phyloP scores from a whole-genome alignment of 352 stramenopile species.

The Pythium rishiriense region DNA sequence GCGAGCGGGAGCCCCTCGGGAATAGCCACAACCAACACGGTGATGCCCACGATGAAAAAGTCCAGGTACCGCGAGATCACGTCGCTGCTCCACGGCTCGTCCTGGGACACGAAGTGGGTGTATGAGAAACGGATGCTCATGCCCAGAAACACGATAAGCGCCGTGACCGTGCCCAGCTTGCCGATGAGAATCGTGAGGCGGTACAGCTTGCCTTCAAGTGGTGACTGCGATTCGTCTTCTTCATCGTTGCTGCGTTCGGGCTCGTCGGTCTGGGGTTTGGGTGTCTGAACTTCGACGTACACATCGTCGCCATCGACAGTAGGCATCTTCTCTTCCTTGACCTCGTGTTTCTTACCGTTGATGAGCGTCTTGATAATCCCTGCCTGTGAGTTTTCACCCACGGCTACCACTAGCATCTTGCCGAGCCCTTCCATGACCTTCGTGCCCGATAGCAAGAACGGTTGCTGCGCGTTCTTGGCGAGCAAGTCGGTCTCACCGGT shows the following conservation, averaged over 20 bases:
- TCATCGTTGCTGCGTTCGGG: conserved; percentile 34
- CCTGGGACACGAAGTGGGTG: conserved; percentile 39
- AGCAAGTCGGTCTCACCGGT: conserved; percentile 92
- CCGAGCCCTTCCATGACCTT: conserved; percentile 92
- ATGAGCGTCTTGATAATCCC: conserved; percentile 92
- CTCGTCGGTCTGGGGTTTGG: conserved; percentile 86
- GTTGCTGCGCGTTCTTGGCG: conserved; percentile 79
- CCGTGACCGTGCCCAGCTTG: conserved; percentile 73
- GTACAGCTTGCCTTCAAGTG: conserved; percentile 85
- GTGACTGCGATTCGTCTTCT: conserved; percentile 52
- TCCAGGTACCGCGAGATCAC: conserved; percentile 50
- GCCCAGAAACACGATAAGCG: conserved; percentile 76
- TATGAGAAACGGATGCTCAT: conserved; percentile 75
- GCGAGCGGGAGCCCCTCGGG: conserved; percentile 97
- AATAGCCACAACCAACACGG: conserved; percentile 96
- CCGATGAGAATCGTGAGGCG: conserved; percentile 80
- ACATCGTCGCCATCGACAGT: conserved; percentile 36
- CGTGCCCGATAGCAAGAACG: conserved; percentile 94
- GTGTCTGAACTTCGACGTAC: conserved; percentile 43
- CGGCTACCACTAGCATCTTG: conserved; percentile 92
- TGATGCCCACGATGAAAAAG: conserved; percentile 88
- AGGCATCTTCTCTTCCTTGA: conserved; percentile 34
- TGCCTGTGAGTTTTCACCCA: conserved; percentile 93
- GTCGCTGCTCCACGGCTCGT: not conserved
- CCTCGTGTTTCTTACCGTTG: conserved; percentile 53